phyloP scores from a whole-genome alignment of 2,329 filamentous ascomycete species.

The Pseudopyricularia cyperi region DNA sequence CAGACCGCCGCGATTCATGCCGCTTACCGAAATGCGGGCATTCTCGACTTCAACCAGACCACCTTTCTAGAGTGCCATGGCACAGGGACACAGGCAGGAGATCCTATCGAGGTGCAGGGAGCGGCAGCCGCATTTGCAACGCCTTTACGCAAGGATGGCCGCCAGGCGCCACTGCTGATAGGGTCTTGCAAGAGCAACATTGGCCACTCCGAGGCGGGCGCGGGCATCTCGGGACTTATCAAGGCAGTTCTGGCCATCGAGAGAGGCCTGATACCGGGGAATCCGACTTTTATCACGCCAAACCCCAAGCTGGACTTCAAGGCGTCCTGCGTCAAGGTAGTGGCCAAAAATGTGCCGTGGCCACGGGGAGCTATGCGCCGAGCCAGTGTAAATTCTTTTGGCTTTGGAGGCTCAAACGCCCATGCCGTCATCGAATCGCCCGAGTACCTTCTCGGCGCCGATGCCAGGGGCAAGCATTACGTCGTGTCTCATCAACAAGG shows the following conservation, averaged over 20 bases:
- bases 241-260: slow-evolving; percentile 14
- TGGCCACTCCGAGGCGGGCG: slow-evolving; percentile 16
- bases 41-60: slow-evolving; percentile 6
- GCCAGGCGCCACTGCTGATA: slow-evolving; percentile 10
- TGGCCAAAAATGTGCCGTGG: slow-evolving; percentile 12
- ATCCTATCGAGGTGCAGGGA: slow-evolving; percentile 6
- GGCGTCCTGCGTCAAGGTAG: slow-evolving; percentile 12
- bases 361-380: slow-evolving; percentile 8
- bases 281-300: slow-evolving; percentile 12
- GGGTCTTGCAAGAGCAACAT: slow-evolving; percentile 12
- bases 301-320: slow-evolving; percentile 16
- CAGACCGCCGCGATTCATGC: slow-evolving; percentile 9
- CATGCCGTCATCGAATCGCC: slow-evolving; percentile 16
- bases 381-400: slow-evolving; percentile 15
- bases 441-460: slow-evolving; percentile 6
- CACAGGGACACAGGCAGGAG: slow-evolving; percentile 17
- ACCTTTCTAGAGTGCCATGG: slow-evolving; percentile 28
- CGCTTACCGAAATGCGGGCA: slow-evolving; percentile 7
- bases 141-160: neutral
- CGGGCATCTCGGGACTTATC: slow-evolving; percentile 14
- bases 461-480: neutral
- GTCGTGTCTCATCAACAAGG: neutral
- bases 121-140: slow-evolving; percentile 13
- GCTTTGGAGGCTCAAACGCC: slow-evolving; percentile 16
- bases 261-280: slow-evolving; percentile 13